These are phyloP conservation scores for Immersiella caudata DNA, from an alignment of 495 filamentous ascomycete species.

Conservation along the genomic window DNA sequence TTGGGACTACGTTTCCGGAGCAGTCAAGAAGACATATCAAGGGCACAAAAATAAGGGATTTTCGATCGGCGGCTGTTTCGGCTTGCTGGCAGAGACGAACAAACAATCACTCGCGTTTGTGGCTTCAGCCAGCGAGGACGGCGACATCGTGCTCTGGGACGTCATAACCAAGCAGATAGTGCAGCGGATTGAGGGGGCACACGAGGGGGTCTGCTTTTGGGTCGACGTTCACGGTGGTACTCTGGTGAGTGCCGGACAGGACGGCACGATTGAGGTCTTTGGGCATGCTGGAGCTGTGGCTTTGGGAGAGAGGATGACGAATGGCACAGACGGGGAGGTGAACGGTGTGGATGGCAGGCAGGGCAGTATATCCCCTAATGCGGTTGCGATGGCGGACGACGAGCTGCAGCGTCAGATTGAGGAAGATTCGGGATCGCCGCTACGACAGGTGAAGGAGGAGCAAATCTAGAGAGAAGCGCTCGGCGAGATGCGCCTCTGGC, in stretches of 20 bases:
- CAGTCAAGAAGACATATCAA: conserved; percentile 93
- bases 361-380: conserved; percentile 11
- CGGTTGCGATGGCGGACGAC: conserved; percentile 25
- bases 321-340: background rate
- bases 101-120: conserved; percentile 54
- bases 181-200: conserved; percentile 66
- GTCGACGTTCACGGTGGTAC: conserved; percentile 62
- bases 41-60: conserved; percentile 85
- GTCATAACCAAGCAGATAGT: conserved; percentile 80
- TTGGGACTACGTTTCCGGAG: conserved; percentile 90
- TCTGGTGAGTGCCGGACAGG: conserved; percentile 53
- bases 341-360: conserved; percentile 18
- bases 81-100: conserved; percentile 54
- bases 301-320: conserved; percentile 11
- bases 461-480: conserved; percentile 13
- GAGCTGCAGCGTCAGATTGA: conserved; percentile 32
- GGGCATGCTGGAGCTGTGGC: conserved; percentile 29
- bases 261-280: conserved; percentile 46
- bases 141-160: conserved; percentile 85
- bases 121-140: conserved; percentile 85
- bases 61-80: conserved; percentile 81
- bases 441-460: conserved; percentile 31
- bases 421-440: conserved; percentile 28
- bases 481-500: background rate
- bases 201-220: conserved; percentile 80